Evolutionary conservation across 768 basidiomycete genomes (phyloP).

Genomic region (Russula compacta): DNA sequence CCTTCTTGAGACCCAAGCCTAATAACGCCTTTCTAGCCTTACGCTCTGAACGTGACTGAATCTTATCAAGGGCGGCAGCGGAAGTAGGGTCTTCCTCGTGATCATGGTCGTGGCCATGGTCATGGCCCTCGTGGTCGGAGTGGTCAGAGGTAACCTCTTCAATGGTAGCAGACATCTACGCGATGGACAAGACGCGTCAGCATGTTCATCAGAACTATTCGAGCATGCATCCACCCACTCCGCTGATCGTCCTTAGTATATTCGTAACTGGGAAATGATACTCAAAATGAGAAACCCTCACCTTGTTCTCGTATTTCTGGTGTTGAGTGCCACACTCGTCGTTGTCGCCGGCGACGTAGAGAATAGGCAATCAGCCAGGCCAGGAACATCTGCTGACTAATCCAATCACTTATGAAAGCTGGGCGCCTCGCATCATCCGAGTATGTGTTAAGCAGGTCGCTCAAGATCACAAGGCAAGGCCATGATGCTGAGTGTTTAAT

Average conservation of each 20-base stretch:
- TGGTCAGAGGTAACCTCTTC: constrained; percentile 80
- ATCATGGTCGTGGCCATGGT: constrained; percentile 43
- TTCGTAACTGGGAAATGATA: background rate
- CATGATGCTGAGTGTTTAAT: background rate
- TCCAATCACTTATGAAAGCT: background rate
- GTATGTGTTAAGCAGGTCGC: background rate
- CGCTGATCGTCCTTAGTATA: constrained; percentile 22
- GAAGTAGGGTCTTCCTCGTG: constrained; percentile 80
- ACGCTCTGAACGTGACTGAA: constrained; percentile 89
- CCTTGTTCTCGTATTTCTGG: background rate
- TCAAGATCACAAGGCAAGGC: background rate
- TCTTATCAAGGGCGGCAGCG: constrained; percentile 79
- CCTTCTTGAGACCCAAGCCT: constrained; percentile 84
- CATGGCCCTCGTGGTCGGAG: constrained; percentile 51
- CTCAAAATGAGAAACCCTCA: background rate
- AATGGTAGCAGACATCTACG: constrained; percentile 70
- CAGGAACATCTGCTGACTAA: constrained; percentile 8
- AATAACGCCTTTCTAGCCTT: constrained; percentile 93
- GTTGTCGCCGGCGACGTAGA: constrained; percentile 14
- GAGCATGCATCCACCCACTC: constrained; percentile 29
- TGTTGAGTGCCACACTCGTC: background rate
- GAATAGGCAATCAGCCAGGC: background rate
- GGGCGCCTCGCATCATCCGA: background rate
- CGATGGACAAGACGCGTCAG: constrained; percentile 25
- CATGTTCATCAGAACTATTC: constrained; percentile 16